Percentiles rank a stretch among this genome's conserved stretches.
Conservation (phyloP, 1,284 basidiomycete genomes). For the Microbotryomycetes sp. region DNA sequence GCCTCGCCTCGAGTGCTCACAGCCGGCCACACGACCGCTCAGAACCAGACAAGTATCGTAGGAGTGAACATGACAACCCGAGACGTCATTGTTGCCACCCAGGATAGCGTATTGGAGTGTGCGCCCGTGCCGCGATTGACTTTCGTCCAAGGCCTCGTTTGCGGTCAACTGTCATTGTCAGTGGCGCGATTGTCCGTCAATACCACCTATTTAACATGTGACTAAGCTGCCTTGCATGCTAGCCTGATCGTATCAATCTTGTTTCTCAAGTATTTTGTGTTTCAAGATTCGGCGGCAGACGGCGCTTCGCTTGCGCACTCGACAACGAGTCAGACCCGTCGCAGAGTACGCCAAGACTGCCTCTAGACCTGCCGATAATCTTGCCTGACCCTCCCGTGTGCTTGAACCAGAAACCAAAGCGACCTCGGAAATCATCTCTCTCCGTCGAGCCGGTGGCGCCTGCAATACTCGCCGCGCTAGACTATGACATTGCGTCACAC, state of each 20-base stretch:
- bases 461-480: conserved; percentile 45
- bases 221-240: background rate
- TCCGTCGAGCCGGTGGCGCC: conserved; percentile 41
- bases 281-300: conserved; percentile 41
- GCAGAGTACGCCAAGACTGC: conserved; percentile 6
- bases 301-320: conserved; percentile 2
- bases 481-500: conserved; percentile 50
- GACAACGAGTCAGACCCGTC: conserved; percentile 21
- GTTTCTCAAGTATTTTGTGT: conserved; percentile 51
- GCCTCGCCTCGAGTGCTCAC: too few relatives aligned
- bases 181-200: conserved; percentile 11
- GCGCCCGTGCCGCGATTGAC: conserved; percentile 37
- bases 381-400: conserved; percentile 5
- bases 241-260: conserved; percentile 42
- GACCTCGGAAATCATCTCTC: conserved; percentile 38
- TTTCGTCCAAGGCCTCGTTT: conserved; percentile 50
- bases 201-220: background rate
- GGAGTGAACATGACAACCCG: too few relatives aligned
- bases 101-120: background rate
- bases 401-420: conserved; percentile 21
- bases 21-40: too few relatives aligned
- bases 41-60: too few relatives aligned
- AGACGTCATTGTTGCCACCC: background rate
- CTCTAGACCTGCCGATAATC: background rate
- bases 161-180: conserved; percentile 48